Evolutionary conservation across 352 stramenopile species (phyloP).

Genomic region (Globisporangium iwayamae): DNA sequence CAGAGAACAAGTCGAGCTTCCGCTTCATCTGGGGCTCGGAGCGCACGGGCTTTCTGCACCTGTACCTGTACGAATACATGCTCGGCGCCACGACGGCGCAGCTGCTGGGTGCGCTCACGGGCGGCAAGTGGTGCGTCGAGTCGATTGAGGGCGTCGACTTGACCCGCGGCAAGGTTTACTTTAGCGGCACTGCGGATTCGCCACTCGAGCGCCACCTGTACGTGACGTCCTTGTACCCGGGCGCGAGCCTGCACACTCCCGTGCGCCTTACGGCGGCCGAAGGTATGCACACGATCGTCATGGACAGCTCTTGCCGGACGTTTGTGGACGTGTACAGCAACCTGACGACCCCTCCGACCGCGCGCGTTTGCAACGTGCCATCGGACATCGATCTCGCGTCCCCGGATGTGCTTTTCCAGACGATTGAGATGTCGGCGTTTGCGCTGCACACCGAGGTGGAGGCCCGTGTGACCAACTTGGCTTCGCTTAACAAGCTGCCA

Average conservation of each 20-base stretch:
- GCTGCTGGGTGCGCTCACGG: slow-evolving; percentile 60
- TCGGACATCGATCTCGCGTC: slow-evolving; percentile 35
- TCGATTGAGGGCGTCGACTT: slow-evolving; percentile 83
- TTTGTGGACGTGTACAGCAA: slow-evolving; percentile 87
- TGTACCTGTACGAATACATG: slow-evolving; percentile 95
- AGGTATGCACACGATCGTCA: slow-evolving; percentile 89
- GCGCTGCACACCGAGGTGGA: slow-evolving; percentile 62
- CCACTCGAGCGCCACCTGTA: slow-evolving; percentile 92
- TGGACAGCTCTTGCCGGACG: slow-evolving; percentile 80
- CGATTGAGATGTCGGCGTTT: slow-evolving; percentile 40
- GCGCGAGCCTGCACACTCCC: slow-evolving; percentile 35
- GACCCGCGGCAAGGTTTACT: slow-evolving; percentile 81
- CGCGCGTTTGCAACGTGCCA: slow-evolving; percentile 48
- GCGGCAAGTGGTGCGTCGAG: slow-evolving; percentile 70
- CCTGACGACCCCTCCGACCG: slow-evolving; percentile 57
- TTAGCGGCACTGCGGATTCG: slow-evolving; percentile 84
- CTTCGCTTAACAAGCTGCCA: slow-evolving; percentile 46
- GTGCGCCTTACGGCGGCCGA: slow-evolving; percentile 71
- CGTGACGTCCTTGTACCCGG: slow-evolving; percentile 63
- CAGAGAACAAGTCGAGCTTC: slow-evolving; percentile 78
- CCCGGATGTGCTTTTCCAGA: slow-evolving; percentile 34
- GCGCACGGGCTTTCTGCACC: slow-evolving; percentile 91
- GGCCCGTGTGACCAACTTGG: slow-evolving; percentile 45
- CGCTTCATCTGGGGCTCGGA: slow-evolving; percentile 95
- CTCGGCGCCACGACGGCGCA: slow-evolving; percentile 29